Percentiles rank a stretch among this genome's conserved stretches.
phyloP scores from a whole-genome alignment of 495 filamentous ascomycete species.

The Daldinia grandis region DNA sequence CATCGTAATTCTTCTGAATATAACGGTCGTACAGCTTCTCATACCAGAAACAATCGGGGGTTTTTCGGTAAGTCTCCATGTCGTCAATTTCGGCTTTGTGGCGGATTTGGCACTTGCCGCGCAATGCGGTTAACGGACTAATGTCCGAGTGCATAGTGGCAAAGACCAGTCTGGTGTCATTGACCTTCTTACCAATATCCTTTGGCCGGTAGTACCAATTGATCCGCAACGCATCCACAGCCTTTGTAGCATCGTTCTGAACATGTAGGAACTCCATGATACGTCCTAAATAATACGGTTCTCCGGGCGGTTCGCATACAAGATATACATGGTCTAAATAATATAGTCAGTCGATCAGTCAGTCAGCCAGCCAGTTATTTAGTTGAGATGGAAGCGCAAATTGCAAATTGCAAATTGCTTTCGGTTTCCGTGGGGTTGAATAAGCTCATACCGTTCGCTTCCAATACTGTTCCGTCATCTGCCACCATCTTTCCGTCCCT shows the following conservation, averaged over 20 bases:
- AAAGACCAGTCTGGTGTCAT: conserved; percentile 88
- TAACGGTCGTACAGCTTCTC: conserved; percentile 98
- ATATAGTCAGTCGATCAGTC: conserved; percentile 10
- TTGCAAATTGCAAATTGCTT: conserved; percentile 10
- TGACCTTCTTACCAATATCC: conserved; percentile 90
- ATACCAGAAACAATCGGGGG: conserved; percentile 90
- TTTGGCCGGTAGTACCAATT: conserved; percentile 99
- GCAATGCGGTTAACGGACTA: conserved; percentile 88
- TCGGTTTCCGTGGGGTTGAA: conserved; percentile 1
- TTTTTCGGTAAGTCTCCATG: conserved; percentile 83
- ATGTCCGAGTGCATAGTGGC: conserved; percentile 99
- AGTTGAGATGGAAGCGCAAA: neutral
- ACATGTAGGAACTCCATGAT: conserved; percentile 97
- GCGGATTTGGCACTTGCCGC: conserved; percentile 88
- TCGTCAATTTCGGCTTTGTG: conserved; percentile 87
- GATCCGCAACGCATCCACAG: conserved; percentile 86
- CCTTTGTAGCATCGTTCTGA: conserved; percentile 72
- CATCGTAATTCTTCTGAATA: conserved; percentile 96
- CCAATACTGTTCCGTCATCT: conserved; percentile 87
- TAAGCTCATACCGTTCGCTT: conserved; percentile 79
- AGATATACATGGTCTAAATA: conserved; percentile 91
- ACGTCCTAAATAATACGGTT: conserved; percentile 95
- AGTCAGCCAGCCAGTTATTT: conserved; percentile 7
- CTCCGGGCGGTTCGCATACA: conserved; percentile 95
- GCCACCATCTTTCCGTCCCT: conserved; percentile 82